A percentile compares a stretch with the other conserved stretches of the same genome.
These are phyloP conservation scores for Luffa acutangula DNA, from an alignment of 306 rosid species.

Conservation along the genomic window DNA sequence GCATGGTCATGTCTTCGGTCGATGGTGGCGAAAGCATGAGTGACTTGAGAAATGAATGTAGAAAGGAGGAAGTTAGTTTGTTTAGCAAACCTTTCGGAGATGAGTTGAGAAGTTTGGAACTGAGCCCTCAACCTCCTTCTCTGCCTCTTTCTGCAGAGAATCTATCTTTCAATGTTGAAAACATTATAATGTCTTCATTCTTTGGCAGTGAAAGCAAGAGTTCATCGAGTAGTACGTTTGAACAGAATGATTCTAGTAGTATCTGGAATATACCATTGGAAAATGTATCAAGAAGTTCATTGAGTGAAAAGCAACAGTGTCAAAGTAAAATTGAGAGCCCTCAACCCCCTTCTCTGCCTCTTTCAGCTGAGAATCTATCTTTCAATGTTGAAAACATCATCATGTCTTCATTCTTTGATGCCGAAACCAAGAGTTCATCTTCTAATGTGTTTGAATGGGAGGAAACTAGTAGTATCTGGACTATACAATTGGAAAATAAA, in stretches of 20 bases:
- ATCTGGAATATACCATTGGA: neutral
- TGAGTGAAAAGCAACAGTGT: conserved; percentile 14
- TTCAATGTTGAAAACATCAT: conserved; percentile 11
- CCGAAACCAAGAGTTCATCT: conserved; percentile 12
- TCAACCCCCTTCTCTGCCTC: neutral
- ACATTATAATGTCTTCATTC: conserved; percentile 13
- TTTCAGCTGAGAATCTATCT: neutral
- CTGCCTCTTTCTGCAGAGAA: conserved; percentile 3
- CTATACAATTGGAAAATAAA: neutral
- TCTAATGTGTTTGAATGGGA: conserved; percentile 10
- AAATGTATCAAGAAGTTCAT: neutral
- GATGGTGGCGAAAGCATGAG: conserved; percentile 9
- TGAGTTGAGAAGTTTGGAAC: neutral
- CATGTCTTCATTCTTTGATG: conserved; percentile 12
- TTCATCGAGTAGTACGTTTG: conserved; percentile 4
- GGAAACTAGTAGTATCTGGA: neutral
- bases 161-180: conserved; percentile 6
- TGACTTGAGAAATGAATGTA: neutral
- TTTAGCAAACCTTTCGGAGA: neutral
- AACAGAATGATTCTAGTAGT: neutral
- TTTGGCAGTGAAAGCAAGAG: conserved; percentile 15
- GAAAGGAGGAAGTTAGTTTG: conserved; percentile 6
- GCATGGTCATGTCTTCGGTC: conserved; percentile 10
- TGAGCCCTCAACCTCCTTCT: neutral
- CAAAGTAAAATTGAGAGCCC: neutral